Base-by-base conservation (phyloP, 805 yeast species). In the Clavispora fructus region DNA sequence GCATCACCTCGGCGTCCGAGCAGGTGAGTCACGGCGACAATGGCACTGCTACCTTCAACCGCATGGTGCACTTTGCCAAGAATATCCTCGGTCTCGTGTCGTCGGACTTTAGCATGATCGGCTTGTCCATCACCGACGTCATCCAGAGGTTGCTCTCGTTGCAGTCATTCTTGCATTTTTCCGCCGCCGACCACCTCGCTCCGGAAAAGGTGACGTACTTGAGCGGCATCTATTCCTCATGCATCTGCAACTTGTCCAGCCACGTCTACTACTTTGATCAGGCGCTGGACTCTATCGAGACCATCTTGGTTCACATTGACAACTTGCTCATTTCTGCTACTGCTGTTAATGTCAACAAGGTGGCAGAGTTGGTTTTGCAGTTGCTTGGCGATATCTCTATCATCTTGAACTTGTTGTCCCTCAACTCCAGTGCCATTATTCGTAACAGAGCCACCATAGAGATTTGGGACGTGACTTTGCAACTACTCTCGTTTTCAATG, bases 211-310 rank as follows among this genome's bases (percentile, higher is more conserved):
- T 63, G 31, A 39, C 43, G 49, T 65, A 42, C 52, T 77, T 58
- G 56, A 77, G 57, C 39, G 57, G 40, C 63, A 76, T 55, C 26
- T 82, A 81, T 55, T 66, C 81, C 1, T 67, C 68, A 19, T 79
- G 90, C 25, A 78, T 91, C 45, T 79, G 83, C 47, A 82, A 85
- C 48, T 71, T 92, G 44, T 82, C 90, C 1, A 76, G 80, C 2
- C 96, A 90, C 61, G 77, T 83, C 11, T 90, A 90, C 57, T 92
- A 92, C 61, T 83, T 83, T 49, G 95, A 89, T 54, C 99, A 94
- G 63, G 79, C 85, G 6, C 76, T 83, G 13, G 97, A 91, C 61
- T 83, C 92, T 70, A 69, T 90, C 16, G 77, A 80, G 27, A 95
- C 86, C 48, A 69, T 90, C 13, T 65, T 83, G 37, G 54, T 74